Percentiles rank a stretch among this genome's conserved stretches.
These are phyloP conservation scores for Boechera divaricarpa DNA, from an alignment of 345 rosid genomes.

Conservation along the genomic window DNA sequence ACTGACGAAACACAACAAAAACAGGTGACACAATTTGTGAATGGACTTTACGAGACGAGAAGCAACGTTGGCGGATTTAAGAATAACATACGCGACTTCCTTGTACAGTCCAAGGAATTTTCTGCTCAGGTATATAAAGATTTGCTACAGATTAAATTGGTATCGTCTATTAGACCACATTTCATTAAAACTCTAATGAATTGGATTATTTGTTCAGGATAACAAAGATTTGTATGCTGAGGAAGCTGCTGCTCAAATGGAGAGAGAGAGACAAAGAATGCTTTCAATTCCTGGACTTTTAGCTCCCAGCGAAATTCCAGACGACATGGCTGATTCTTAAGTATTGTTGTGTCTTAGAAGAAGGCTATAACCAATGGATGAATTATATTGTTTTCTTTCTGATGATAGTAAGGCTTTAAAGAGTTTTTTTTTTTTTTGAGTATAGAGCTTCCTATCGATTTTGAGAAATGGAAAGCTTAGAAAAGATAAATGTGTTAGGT, in stretches of 20 bases:
- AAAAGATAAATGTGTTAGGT: background rate
- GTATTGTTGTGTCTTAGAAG: background rate
- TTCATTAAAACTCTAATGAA: background rate
- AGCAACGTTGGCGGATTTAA: constrained; percentile 69
- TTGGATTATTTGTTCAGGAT: constrained; percentile 50
- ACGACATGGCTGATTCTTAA: constrained; percentile 66
- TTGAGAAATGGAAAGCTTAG: constrained; percentile 7
- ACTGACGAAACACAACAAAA: constrained; percentile 22
- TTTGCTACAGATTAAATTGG: background rate
- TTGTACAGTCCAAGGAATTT: constrained; percentile 80
- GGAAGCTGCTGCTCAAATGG: constrained; percentile 76
- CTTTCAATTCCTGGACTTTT: constrained; percentile 78
- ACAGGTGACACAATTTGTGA: constrained; percentile 90
- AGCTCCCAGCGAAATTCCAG: constrained; percentile 76
- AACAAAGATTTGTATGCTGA: constrained; percentile 82
- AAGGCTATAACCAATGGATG: background rate
- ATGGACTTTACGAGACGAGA: constrained; percentile 75
- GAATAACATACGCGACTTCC: constrained; percentile 89
- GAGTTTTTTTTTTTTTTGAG: too few species aligned
- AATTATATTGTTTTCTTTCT: too few species aligned
- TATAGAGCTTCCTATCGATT: background rate
- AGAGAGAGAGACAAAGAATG: constrained; percentile 68
- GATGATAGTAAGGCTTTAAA: too few species aligned
- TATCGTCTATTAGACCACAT: background rate
- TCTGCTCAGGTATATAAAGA: constrained; percentile 68